Evolutionary conservation across 164 flowering plant species (phyloP).

Genomic region (Umbellularia californica): DNA sequence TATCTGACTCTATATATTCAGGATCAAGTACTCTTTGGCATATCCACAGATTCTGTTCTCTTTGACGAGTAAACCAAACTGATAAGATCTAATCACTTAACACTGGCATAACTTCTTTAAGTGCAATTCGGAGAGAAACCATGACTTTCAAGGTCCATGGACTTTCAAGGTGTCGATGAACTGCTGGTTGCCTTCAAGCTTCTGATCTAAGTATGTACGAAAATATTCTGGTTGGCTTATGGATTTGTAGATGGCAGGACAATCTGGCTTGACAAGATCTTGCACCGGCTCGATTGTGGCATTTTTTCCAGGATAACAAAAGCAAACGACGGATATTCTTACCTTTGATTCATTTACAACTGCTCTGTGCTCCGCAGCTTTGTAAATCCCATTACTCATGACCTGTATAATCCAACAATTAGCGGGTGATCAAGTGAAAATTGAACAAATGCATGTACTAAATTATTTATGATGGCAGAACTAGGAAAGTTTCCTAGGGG

Average conservation of each 20-base stretch:
- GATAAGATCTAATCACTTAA: too few species aligned
- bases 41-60: too few species aligned
- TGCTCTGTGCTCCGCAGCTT: constrained; percentile 12
- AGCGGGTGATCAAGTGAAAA: neutral
- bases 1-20: too few species aligned
- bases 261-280: neutral
- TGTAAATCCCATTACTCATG: constrained; percentile 14
- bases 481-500: too few species aligned
- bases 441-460: neutral
- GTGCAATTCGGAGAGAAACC: too few species aligned
- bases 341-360: constrained; percentile 7
- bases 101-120: too few species aligned
- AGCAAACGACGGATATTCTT: constrained; percentile 11
- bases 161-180: constrained; percentile 7
- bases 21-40: too few species aligned
- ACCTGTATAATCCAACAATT: constrained; percentile 8
- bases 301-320: constrained; percentile 9
- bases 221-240: constrained; percentile 1
- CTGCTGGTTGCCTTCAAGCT: neutral
- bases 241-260: constrained; percentile 6
- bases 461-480: too few species aligned
- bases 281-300: constrained; percentile 4
- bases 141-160: neutral
- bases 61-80: too few species aligned
- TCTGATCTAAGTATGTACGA: neutral